A percentile compares a stretch with the other conserved stretches of the same genome.
Conservation (phyloP, 176 grass and related monocot species). For the Tillandsia leiboldiana region DNA sequence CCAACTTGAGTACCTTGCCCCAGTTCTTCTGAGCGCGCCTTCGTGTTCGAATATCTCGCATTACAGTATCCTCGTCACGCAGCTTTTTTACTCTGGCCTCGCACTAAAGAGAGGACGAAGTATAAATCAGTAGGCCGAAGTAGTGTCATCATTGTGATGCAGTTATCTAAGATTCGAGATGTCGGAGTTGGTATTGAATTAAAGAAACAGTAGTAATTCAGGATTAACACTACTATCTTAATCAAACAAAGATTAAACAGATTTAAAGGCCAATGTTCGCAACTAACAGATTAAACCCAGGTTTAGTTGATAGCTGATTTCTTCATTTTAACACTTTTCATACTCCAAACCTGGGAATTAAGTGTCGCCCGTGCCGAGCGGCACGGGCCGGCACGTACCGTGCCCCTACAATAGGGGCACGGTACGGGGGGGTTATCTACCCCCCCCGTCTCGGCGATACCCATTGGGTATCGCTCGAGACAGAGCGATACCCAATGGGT, state of each 20-base stretch:
- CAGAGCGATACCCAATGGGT: too few species aligned
- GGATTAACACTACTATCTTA: background rate
- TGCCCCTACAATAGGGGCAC: too few species aligned
- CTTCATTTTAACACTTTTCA: too few species aligned
- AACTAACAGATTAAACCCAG: background rate
- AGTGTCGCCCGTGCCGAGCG: too few species aligned
- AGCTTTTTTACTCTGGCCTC: slow-evolving; percentile 73
- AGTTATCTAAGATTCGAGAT: background rate
- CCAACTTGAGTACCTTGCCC: slow-evolving; percentile 62
- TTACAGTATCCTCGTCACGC: slow-evolving; percentile 54
- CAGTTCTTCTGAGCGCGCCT: slow-evolving; percentile 66
- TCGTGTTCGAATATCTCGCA: slow-evolving; percentile 52
- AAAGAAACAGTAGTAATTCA: too few species aligned
- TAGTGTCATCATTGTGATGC: background rate
- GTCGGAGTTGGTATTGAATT: too few species aligned
- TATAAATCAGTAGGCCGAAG: background rate
- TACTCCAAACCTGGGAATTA: too few species aligned
- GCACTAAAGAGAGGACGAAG: slow-evolving; percentile 31
- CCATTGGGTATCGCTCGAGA: too few species aligned
- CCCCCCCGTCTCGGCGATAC: too few species aligned
- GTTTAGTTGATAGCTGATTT: too few species aligned
- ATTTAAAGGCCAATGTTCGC: background rate
- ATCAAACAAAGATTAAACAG: background rate
- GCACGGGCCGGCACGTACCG: too few species aligned
- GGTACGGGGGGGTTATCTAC: too few species aligned